phyloP scores from a whole-genome alignment of 2,329 filamentous ascomycete genomes.

The Colletotrichum musae region DNA sequence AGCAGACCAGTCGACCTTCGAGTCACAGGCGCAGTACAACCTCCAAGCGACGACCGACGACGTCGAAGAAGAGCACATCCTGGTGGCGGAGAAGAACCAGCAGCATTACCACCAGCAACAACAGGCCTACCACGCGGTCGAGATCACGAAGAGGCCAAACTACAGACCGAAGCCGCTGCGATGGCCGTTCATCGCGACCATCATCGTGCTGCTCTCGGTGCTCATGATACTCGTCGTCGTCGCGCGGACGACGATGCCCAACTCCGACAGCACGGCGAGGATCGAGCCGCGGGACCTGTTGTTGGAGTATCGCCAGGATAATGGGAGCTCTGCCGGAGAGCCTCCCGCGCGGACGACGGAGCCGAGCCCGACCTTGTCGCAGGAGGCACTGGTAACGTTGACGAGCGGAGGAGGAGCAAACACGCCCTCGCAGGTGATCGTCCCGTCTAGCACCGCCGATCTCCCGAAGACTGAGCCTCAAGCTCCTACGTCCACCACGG shows the following conservation, averaged over 20 bases:
- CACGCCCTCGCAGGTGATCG: not conserved
- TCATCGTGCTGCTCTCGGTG: slow-evolving; percentile 46
- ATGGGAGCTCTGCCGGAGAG: not conserved
- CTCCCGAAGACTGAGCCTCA: slow-evolving; percentile 1
- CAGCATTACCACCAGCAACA: not conserved
- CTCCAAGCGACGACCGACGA: slow-evolving; percentile 50
- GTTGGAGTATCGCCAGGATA: not conserved
- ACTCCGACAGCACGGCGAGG: slow-evolving; percentile 48
- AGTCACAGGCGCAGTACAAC: slow-evolving; percentile 51
- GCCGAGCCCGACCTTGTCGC: not conserved
- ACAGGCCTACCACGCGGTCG: not conserved
- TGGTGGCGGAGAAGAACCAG: slow-evolving; percentile 27
- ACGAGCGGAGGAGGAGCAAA: not conserved
- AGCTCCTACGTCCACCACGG: not conserved
- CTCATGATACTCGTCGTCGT: slow-evolving; percentile 49
- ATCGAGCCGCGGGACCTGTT: slow-evolving; percentile 41
- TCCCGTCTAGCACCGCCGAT: not conserved
- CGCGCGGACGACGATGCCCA: slow-evolving; percentile 48
- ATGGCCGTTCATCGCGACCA: slow-evolving; percentile 50
- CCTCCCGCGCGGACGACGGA: not conserved
- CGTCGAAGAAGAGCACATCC: slow-evolving; percentile 41
- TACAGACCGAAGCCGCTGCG: slow-evolving; percentile 51
- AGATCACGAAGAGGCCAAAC: slow-evolving; percentile 41
- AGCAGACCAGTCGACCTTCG: slow-evolving; percentile 44
- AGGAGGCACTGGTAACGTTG: not conserved